A percentile compares a stretch with the other conserved stretches of the same genome.
phyloP scores from a whole-genome alignment of 805 yeast species.

The Komagataella pastoris region DNA sequence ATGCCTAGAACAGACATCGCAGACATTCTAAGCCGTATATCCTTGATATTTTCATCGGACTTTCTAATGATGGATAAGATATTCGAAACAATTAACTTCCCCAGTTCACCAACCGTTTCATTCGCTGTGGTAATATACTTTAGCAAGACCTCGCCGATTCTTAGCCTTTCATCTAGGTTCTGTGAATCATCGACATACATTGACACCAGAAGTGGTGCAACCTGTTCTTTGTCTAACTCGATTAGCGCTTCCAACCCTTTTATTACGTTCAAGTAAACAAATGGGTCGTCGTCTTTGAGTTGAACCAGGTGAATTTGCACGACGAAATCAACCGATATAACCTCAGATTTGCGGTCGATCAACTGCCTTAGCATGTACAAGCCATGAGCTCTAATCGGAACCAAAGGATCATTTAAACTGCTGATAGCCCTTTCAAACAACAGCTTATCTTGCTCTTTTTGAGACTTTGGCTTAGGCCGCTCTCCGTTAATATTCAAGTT shows the following conservation, averaged over 20 bases:
- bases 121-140: conserved; percentile 39
- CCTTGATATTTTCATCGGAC: conserved; percentile 16
- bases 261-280: conserved; percentile 71
- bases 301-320: conserved; percentile 50
- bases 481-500: conserved; percentile 17
- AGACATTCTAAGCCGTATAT: conserved; percentile 65
- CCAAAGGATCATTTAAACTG: conserved; percentile 61
- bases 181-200: conserved; percentile 17
- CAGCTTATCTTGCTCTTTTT: conserved; percentile 21
- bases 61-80: conserved; percentile 21
- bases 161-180: conserved; percentile 51
- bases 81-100: conserved; percentile 25
- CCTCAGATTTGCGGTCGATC: conserved; percentile 33
- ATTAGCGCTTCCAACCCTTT: conserved; percentile 59
- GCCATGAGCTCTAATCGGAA: conserved; percentile 85
- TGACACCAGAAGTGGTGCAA: conserved; percentile 22
- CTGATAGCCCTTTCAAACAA: conserved; percentile 45
- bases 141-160: conserved; percentile 71
- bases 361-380: conserved; percentile 48
- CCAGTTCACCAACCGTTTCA: conserved; percentile 30
- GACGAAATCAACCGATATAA: conserved; percentile 38
- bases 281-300: conserved; percentile 73
- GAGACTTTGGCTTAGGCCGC: conserved; percentile 6
- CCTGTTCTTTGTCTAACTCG: conserved; percentile 23
- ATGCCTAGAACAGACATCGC: conserved; percentile 77